phyloP scores from a whole-genome alignment of 805 yeast genomes.

The Suhomyces kilbournensis region DNA sequence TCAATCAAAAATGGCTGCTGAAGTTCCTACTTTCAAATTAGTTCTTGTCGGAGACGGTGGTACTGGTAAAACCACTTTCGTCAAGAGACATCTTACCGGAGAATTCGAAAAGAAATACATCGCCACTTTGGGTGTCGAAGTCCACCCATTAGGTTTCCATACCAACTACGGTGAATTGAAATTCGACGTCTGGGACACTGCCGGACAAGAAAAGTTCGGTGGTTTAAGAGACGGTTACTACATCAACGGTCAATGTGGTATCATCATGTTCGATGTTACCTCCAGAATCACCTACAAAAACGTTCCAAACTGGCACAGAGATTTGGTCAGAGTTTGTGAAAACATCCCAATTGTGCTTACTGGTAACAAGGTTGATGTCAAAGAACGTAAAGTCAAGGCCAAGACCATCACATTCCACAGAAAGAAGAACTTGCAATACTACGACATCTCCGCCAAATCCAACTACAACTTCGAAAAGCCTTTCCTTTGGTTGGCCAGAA shows the following conservation, averaged over 20 bases:
- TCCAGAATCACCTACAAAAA: constrained; percentile 99
- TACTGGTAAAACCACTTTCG: constrained; percentile 99
- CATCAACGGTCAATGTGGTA: constrained; percentile 99
- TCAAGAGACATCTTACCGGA: constrained; percentile 99
- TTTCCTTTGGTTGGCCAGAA: constrained; percentile 99
- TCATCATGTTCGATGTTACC: constrained; percentile 99
- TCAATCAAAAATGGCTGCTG: constrained; percentile 50
- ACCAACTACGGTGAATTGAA: constrained; percentile 98
- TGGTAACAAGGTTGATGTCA: constrained; percentile 99
- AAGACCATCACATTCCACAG: constrained; percentile 99
- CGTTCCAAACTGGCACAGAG: constrained; percentile 99
- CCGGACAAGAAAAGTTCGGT: constrained; percentile 99
- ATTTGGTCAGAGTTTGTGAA: constrained; percentile 98
- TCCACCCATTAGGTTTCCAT: constrained; percentile 96
- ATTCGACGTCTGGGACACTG: constrained; percentile 99
- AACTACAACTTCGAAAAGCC: constrained; percentile 99
- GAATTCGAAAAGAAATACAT: constrained; percentile 98
- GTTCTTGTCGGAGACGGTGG: constrained; percentile 99
- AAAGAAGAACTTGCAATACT: constrained; percentile 99
- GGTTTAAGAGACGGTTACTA: constrained; percentile 99
- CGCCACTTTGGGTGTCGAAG: constrained; percentile 99
- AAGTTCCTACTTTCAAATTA: constrained; percentile 95
- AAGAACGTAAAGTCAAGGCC: constrained; percentile 99
- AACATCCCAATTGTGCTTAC: constrained; percentile 98
- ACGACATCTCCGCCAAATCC: constrained; percentile 99